Evolutionary conservation across 805 yeast species (phyloP), one percentile per base, ranked within the genome.

Genomic region (Candida pseudofarinosa): DNA sequence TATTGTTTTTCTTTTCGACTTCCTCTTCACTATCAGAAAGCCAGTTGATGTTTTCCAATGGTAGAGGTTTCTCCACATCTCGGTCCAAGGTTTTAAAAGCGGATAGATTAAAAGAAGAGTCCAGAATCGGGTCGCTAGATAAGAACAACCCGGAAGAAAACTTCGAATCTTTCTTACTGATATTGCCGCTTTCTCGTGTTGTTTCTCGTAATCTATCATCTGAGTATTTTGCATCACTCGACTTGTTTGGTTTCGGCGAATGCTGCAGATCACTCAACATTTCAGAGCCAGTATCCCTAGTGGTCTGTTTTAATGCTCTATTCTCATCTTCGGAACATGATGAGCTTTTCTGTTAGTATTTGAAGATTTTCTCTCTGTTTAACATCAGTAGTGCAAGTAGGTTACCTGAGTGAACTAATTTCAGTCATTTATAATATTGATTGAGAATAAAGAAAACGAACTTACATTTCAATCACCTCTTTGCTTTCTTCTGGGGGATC

Each of bases 381-480:
- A n/a, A 28, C 32, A 10, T n/a, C n/a, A n/a, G n/a, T n/a, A n/a
- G n/a, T n/a, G n/a, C n/a, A n/a, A n/a, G n/a, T n/a, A n/a, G n/a
- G n/a, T n/a, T n/a, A n/a, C n/a, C n/a, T n/a, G n/a, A n/a, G n/a
- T n/a, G n/a, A n/a, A n/a, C n/a, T n/a, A n/a, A n/a, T n/a, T n/a
- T n/a, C n/a, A n/a, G n/a, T n/a, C n/a, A n/a, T n/a, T n/a, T n/a
- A n/a, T n/a, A n/a, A n/a, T n/a, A n/a, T n/a, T n/a, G n/a, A n/a
- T n/a, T n/a, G n/a, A n/a, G n/a, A n/a, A n/a, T n/a, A n/a, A n/a
- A n/a, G n/a, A 15, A 32, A 37, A 38, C 19, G 33, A 33, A 56
- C 59, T 19, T 51, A 56, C 61, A 57, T 46, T 40, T 53, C 56
- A 26, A 56, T 55, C 15, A 56, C 49, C 16, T 53, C 54, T 14